A percentile compares a stretch with the other conserved stretches of the same genome.
phyloP scores from a whole-genome alignment of 164 flowering plant species.

The Vitis cinerea region DNA sequence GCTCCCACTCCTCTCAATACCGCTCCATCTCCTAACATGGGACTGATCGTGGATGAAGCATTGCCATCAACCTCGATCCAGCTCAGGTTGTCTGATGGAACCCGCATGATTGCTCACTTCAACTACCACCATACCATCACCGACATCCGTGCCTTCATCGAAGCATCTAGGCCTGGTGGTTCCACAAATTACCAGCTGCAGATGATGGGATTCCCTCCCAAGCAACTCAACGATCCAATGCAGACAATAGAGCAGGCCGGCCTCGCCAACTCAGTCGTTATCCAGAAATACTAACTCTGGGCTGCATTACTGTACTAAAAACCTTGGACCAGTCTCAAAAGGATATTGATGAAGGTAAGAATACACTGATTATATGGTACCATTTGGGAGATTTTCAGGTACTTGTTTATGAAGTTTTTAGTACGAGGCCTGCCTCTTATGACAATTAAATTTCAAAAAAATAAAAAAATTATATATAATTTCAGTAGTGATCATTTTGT shows the following conservation, averaged over 20 bases:
- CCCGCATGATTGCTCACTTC: slow-evolving; percentile 75
- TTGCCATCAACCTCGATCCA: slow-evolving; percentile 83
- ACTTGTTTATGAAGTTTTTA: too few species aligned
- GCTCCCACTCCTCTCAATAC: slow-evolving; percentile 24
- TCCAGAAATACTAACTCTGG: slow-evolving; percentile 58
- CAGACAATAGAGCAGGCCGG: slow-evolving; percentile 91
- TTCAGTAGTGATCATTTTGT: too few species aligned
- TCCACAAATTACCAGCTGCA: slow-evolving; percentile 63
- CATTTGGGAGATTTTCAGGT: too few species aligned
- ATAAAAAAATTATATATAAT: too few species aligned
- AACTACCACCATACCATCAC: slow-evolving; percentile 68
- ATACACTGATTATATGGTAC: too few species aligned
- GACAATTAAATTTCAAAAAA: too few species aligned
- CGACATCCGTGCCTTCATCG: slow-evolving; percentile 71
- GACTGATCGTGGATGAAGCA: slow-evolving; percentile 54
- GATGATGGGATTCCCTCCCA: slow-evolving; percentile 91
- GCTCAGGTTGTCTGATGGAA: slow-evolving; percentile 84
- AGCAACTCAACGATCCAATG: slow-evolving; percentile 57
- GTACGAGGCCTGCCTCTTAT: too few species aligned
- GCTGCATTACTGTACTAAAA: background rate
- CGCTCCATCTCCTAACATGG: slow-evolving; percentile 46
- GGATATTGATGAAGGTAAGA: too few species aligned
- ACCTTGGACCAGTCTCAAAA: background rate
- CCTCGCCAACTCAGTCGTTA: slow-evolving; percentile 83
- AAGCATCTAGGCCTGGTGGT: slow-evolving; percentile 75